Conservation (phyloP, 73 alveolate genomes). For the Paraurostyla sp. region DNA sequence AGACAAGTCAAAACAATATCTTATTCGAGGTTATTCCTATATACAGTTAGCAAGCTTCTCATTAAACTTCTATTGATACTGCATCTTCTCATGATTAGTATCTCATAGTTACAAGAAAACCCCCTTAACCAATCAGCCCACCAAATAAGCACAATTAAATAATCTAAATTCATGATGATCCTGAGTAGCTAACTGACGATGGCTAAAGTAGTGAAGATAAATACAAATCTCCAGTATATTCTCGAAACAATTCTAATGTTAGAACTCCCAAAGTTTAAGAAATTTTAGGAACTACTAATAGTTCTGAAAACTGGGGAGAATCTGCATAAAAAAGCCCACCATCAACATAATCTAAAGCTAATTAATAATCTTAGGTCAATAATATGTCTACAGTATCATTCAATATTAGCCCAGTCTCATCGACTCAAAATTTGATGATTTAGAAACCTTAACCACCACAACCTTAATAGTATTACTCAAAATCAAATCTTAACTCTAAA, state of each 20-base stretch:
- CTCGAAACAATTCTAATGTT: background rate
- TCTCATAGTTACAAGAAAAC: background rate
- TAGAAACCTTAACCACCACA: too few relatives aligned
- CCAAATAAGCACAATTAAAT: background rate
- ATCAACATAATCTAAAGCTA: background rate
- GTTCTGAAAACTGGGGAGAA: too few relatives aligned
- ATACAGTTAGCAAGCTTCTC: too few relatives aligned
- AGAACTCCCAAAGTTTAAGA: background rate
- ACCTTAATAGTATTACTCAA: background rate
- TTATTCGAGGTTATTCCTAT: background rate
- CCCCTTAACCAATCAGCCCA: background rate
- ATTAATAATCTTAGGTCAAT: background rate
- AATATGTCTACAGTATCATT: background rate
- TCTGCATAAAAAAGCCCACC: too few relatives aligned
- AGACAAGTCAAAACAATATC: background rate
- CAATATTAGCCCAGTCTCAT: background rate
- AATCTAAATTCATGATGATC: slow-evolving; percentile 6
- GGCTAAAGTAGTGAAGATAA: background rate
- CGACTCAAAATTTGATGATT: background rate
- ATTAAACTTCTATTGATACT: too few relatives aligned
- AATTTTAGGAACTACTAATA: background rate
- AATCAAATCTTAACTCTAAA: background rate
- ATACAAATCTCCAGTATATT: background rate
- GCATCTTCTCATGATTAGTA: background rate
- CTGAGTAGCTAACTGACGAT: too few relatives aligned